Conservation (phyloP, 179 eudicot genomes). For the Nepenthes alata region DNA sequence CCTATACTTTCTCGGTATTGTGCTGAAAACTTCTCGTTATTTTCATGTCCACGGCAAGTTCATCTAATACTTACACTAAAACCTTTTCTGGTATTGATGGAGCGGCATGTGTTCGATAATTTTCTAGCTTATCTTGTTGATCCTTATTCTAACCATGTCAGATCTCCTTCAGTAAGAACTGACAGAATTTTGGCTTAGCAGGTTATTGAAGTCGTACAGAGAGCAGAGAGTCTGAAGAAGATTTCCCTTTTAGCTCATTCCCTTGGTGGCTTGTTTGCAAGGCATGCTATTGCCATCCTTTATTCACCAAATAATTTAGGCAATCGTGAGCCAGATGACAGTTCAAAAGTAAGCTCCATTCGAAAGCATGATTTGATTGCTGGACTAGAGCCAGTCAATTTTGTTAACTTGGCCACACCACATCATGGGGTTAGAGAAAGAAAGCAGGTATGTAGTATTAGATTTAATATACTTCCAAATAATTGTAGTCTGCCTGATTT, state of each 20-base stretch:
- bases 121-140: background rate
- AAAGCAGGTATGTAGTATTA: slow-evolving; percentile 55
- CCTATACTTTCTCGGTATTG: background rate
- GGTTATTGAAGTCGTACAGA: slow-evolving; percentile 70
- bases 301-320: slow-evolving; percentile 25
- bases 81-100: slow-evolving; percentile 91
- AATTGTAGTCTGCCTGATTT: background rate
- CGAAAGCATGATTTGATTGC: slow-evolving; percentile 42
- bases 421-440: slow-evolving; percentile 98
- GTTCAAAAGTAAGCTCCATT: slow-evolving; percentile 18
- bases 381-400: slow-evolving; percentile 78
- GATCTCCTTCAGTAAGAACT: background rate
- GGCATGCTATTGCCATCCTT: slow-evolving; percentile 74
- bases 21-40: background rate
- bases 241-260: slow-evolving; percentile 97
- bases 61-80: slow-evolving; percentile 77
- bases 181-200: slow-evolving; percentile 14
- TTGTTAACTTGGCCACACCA: slow-evolving; percentile 91
- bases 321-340: slow-evolving; percentile 17
- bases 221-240: slow-evolving; percentile 57
- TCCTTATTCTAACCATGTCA: background rate
- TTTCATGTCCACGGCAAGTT: slow-evolving; percentile 58
- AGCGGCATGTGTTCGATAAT: slow-evolving; percentile 36
- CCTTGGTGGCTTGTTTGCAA: slow-evolving; percentile 90
- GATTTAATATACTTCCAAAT: background rate